phyloP scores from a whole-genome alignment of 2,329 filamentous ascomycete species.

The Diaporthe citrichinensis region DNA sequence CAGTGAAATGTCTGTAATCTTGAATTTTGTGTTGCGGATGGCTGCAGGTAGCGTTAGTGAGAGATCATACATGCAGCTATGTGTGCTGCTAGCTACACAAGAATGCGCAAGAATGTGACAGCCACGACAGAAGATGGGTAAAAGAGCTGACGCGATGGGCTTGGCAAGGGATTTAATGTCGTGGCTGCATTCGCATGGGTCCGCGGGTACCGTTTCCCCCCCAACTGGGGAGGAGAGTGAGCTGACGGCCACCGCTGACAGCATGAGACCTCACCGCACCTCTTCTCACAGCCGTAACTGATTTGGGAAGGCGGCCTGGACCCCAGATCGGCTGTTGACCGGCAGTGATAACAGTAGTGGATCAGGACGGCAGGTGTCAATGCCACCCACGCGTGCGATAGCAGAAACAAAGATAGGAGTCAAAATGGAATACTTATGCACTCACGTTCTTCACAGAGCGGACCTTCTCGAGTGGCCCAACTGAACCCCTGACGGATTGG shows the following conservation, averaged over 20 bases:
- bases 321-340: conserved; percentile 27
- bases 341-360: conserved; percentile 26
- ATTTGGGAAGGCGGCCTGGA: conserved; percentile 34
- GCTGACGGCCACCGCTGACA: conserved; percentile 26
- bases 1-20: conserved; percentile 90
- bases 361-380: conserved; percentile 34
- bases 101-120: conserved; percentile 13
- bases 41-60: conserved; percentile 62
- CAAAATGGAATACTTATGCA: conserved; percentile 50
- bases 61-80: conserved; percentile 24
- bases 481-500: conserved; percentile 96
- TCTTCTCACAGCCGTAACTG: conserved; percentile 22
- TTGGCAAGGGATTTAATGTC: conserved; percentile 18
- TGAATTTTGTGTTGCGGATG: conserved; percentile 98
- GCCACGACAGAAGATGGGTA: conserved; percentile 15
- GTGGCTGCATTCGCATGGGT: conserved; percentile 35
- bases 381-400: conserved; percentile 11
- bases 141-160: conserved; percentile 34
- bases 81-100: conserved; percentile 1
- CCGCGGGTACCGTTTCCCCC: conserved; percentile 35
- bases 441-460: conserved; percentile 96
- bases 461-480: conserved; percentile 96
- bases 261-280: conserved; percentile 8
- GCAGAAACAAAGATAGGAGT: conserved; percentile 39
- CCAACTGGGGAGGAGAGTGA: background rate